Percentiles rank a stretch among this genome's conserved stretches.
Evolutionary conservation across 495 filamentous ascomycete genomes (phyloP).

Genomic region (Xylaria scruposa): DNA sequence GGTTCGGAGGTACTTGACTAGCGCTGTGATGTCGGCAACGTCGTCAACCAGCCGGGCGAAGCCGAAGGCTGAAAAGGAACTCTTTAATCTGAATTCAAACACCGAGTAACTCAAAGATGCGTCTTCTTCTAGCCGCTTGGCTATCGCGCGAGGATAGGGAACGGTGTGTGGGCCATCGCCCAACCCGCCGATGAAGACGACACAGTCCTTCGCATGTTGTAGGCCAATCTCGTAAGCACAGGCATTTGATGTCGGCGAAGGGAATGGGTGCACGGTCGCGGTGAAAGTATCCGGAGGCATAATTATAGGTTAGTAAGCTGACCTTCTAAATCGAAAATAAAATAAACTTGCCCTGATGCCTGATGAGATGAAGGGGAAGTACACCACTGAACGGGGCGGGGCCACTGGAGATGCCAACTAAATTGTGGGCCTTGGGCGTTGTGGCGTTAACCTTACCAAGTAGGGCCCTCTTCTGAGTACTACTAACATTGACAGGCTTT

Average conservation of each 20-base stretch:
- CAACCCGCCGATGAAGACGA: constrained; percentile 87
- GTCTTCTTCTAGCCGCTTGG: constrained; percentile 65
- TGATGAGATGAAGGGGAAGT: not conserved
- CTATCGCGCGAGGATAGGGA: constrained; percentile 68
- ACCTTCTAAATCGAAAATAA: not conserved
- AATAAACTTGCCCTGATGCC: too few species aligned
- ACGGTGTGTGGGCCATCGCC: constrained; percentile 79
- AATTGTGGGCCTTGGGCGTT: constrained; percentile 6
- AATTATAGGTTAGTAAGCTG: not conserved
- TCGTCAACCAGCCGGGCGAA: constrained; percentile 71
- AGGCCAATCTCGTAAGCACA: constrained; percentile 46
- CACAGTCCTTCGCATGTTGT: constrained; percentile 60
- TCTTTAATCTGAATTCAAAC: constrained; percentile 52
- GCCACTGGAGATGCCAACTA: not conserved
- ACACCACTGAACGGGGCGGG: not conserved
- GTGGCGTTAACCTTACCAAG: not conserved
- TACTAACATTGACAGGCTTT: not conserved
- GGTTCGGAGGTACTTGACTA: constrained; percentile 72
- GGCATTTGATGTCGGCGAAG: constrained; percentile 36
- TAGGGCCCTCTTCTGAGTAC: not conserved
- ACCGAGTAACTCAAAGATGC: constrained; percentile 40
- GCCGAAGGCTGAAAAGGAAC: constrained; percentile 77
- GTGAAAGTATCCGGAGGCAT: constrained; percentile 41
- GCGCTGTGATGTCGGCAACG: constrained; percentile 71
- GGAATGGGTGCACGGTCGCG: constrained; percentile 46